Evolutionary conservation across 2,329 filamentous ascomycete species (phyloP), one percentile per base, ranked within the genome.

Genomic region (Exophiala alcalophila): DNA sequence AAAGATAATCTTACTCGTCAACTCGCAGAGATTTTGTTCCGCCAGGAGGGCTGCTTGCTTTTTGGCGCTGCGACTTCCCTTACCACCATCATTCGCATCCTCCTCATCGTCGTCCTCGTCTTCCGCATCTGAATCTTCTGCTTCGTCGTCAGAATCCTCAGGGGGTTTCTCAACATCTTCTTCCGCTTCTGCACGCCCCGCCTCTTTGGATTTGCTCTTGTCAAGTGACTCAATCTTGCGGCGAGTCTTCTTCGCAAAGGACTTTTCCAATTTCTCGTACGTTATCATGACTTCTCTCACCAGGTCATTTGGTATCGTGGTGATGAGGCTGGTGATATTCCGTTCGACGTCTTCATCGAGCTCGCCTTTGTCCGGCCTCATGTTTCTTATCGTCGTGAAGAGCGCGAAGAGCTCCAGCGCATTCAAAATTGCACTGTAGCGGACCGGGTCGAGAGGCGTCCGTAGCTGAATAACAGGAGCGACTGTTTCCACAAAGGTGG

Each of bases 61-160:
- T 74, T 72, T 20, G 78, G 71, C 28, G 77, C 30, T 44, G 23
- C 30, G 47, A 23, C 47, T 41, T 11, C 40, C 44, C 34, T 56
- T 56, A 15, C 42, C 49, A 5, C 53, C 56, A 4, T 32, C 35
- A 9, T 40, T 32, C n/a, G 51, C 44, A 10, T 24, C 54, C 79
- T 77, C 46, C 81, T 90, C 84, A 64, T 87, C 88, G 70, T 90
- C 86, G 67, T 90, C 86, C 67, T 88, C 85, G 57, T 83, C 84
- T 61, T 87, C 85, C 54, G 81, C 87, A 67, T 87, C 85, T 63
- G 85, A 80, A 65, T 88, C 35, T 12, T 52, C 46, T 11, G 27
- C 46, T 39, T 56, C 51, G 21, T 50, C 84, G 14, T 87, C 81
- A 1, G 76, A 76, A 33, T 71, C 69, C 11, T 59, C 57, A 4